Evolutionary conservation across 805 yeast genomes (phyloP), one percentile per base, ranked within the genome.

Genomic region (Brettanomyces sp.): DNA sequence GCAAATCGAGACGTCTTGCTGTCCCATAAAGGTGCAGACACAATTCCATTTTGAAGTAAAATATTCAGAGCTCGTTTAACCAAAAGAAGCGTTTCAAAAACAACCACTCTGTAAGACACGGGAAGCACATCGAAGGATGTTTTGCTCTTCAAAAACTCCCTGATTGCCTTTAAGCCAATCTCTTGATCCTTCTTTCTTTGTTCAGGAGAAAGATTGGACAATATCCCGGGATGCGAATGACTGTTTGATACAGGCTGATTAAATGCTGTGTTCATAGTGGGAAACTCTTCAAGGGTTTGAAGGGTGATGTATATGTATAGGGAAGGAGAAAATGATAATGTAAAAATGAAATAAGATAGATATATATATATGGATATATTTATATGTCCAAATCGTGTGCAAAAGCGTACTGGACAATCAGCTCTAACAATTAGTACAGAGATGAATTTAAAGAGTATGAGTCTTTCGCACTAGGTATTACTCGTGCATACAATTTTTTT

Each of bases 111-210:
- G 63, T 91, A 93, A 21, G 95, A 83, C 34, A 93, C 98, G 2
- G 99, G 99, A 38, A 93, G 72, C 22, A 93, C 99, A 58, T 93
- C 99, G 63, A 93, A 93, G 1, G 97, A 88, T 0, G 96, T 90
- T 62, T 91, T 91, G 42, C 93, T 81, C 58, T 87, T 84, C 39
- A 93, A 69, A 57, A 93, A 93, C 32, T 79, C 68, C 42, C 97
- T 71, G 49, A 93, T 93, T 18, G 95, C 88, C 53, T 79, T 78
- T 48, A 88, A 74, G 0, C 93, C 95, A n/a, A 76, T 65, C 49
- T 70, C 72, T 59, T 88, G 96, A 56, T 83, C 88, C 47, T 70
- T 70, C 47, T 72, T 58, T 5, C 63, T 55, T 41, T 62, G 65
- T 32, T 63, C 68, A 13, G 42, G 42, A 24, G 42, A 39, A 7